Base-by-base conservation (phyloP, 495 filamentous ascomycete species). In the Daldinia loculata region DNA sequence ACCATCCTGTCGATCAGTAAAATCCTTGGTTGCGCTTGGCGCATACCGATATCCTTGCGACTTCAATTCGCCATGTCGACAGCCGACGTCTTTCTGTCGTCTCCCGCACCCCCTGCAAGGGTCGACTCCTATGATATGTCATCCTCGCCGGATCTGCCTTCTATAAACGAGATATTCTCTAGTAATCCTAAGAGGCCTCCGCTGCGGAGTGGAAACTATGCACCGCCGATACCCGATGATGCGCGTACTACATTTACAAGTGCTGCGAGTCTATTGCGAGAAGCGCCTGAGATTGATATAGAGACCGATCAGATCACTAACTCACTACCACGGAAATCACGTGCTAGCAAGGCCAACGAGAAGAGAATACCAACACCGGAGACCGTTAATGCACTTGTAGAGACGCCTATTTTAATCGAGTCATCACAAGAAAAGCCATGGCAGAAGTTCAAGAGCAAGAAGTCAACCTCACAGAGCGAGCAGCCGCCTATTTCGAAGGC, bases 101-200 rank as follows among this genome's bases (percentile, higher is more conserved):
- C 84, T 41, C 82, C 82, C 0, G 60, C 69, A 4, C 63, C 74
- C 66, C 29, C 74, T 67, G 29, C 66, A 27, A 63, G 59, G 3
- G 64, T 76, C 27, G 63, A 75, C 6, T 63, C 76, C 6, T 53
- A 76, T 34, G 41, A 77, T 24, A 45, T 84, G 34, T 79, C 84
- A 0, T 86, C 85, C 9, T 85, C 83, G 0, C 82, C 83, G 8
- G 79, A 77, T 24, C 69, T 85, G 1, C 84, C 84, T 11, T 80
- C 82, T 2, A 73, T 84, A 6, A 63, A 69, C 52, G 80, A 85
- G 2, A 67, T 84, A 29, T 56, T 82, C 6, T 71, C 78, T 6
- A 83, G 77, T 48, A 71, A 55, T 7, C 56, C 75, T 26, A 75
- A 77, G 55, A 74, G 71, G 4, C 64, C 77, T 7, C n/a, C 69